Conservation (phyloP, 2,329 filamentous ascomycete genomes). For the Zymoseptoria passerinii region DNA sequence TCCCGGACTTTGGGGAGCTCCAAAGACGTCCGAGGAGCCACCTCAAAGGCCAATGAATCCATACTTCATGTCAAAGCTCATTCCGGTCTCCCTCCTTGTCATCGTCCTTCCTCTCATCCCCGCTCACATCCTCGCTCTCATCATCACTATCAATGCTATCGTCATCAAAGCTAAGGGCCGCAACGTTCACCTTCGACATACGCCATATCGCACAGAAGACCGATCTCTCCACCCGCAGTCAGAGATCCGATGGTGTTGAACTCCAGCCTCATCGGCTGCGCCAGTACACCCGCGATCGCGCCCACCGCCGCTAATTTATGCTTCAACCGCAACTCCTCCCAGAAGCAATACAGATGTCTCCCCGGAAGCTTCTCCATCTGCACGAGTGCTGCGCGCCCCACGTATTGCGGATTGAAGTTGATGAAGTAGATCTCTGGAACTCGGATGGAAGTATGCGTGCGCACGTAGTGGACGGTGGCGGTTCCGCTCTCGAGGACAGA, state of each 20-base stretch:
- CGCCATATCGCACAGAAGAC: not conserved
- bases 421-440: constrained; percentile 11
- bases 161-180: too few species aligned
- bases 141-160: too few species aligned
- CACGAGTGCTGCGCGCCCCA: constrained; percentile 9
- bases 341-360: not conserved
- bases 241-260: constrained; percentile 10
- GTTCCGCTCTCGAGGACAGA: constrained; percentile 6
- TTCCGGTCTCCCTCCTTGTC: not conserved
- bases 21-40: too few species aligned
- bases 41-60: too few species aligned
- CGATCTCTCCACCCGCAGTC: constrained; percentile 3
- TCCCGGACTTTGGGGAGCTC: too few species aligned
- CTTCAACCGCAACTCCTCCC: constrained; percentile 3
- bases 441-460: constrained; percentile 7
- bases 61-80: too few species aligned
- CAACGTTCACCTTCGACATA: too few species aligned
- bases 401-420: constrained; percentile 9
- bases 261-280: constrained; percentile 6
- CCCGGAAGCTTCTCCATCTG: constrained; percentile 13
- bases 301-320: constrained; percentile 5
- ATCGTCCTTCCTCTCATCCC: not conserved
- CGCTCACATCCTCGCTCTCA: not conserved
- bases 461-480: constrained; percentile 8
- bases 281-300: constrained; percentile 6